Conservation (phyloP, 352 stramenopile genomes). For the Pythium rhizo-oryzae region DNA sequence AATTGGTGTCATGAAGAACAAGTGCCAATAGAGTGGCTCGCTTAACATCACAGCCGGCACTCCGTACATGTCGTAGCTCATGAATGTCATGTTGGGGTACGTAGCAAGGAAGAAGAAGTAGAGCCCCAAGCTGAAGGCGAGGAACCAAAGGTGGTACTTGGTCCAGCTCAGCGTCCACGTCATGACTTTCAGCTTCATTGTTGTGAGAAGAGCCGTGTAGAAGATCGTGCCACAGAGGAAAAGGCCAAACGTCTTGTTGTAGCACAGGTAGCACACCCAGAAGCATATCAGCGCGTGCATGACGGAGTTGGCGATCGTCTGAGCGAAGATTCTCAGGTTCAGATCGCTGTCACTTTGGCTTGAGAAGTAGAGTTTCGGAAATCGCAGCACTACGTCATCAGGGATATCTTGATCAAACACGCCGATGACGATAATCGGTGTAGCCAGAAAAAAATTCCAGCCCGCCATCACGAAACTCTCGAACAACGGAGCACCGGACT, state of each 20-base stretch:
- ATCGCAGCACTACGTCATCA: slow-evolving; percentile 44
- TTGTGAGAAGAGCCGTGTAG: slow-evolving; percentile 63
- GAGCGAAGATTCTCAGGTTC: slow-evolving; percentile 56
- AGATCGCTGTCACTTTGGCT: slow-evolving; percentile 60
- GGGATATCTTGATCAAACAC: slow-evolving; percentile 75
- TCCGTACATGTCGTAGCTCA: slow-evolving; percentile 70
- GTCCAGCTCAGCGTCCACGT: slow-evolving; percentile 66
- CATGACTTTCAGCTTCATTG: slow-evolving; percentile 77
- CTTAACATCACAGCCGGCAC: slow-evolving; percentile 46
- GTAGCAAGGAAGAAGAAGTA: slow-evolving; percentile 71
- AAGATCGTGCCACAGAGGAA: slow-evolving; percentile 66
- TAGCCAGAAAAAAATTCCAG: slow-evolving; percentile 80
- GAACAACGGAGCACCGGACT: slow-evolving; percentile 84
- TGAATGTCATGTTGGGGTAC: slow-evolving; percentile 67
- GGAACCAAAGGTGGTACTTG: slow-evolving; percentile 53
- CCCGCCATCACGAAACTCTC: slow-evolving; percentile 83
- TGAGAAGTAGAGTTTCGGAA: slow-evolving; percentile 57
- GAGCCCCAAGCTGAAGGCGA: slow-evolving; percentile 58
- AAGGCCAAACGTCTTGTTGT: slow-evolving; percentile 38
- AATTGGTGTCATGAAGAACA: slow-evolving; percentile 56
- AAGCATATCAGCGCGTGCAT: slow-evolving; percentile 62
- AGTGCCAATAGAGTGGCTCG: slow-evolving; percentile 54
- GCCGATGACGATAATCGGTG: slow-evolving; percentile 89
- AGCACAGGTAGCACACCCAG: slow-evolving; percentile 48
- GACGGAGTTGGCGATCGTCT: slow-evolving; percentile 56